A percentile compares a stretch with the other conserved stretches of the same genome.
phyloP scores from a whole-genome alignment of 345 rosid species.

The Camelina laxa region DNA sequence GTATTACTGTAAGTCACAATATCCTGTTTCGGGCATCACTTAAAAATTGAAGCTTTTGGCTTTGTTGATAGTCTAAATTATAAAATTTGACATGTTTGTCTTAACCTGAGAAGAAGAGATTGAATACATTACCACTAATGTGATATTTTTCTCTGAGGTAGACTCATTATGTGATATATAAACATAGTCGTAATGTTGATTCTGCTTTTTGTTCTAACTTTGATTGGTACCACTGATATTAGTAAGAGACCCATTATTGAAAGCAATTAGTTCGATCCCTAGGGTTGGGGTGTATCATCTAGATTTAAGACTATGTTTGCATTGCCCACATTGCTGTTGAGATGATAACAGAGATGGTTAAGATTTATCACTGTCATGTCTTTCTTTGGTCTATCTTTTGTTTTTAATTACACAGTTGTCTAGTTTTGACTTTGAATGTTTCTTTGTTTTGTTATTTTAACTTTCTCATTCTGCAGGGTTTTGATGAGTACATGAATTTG shows the following conservation, averaged over 20 bases:
- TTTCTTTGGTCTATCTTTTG: not conserved
- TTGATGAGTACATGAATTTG: conserved; percentile 96
- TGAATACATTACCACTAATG: not conserved
- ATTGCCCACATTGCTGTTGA: not conserved
- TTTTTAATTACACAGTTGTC: not conserved
- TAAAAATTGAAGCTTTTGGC: not conserved
- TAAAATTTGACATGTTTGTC: not conserved
- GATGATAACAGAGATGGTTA: not conserved
- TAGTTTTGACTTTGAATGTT: not conserved
- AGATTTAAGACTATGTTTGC: not conserved
- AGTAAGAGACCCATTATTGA: not conserved
- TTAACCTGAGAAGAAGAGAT: not conserved
- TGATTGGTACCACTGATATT: not conserved
- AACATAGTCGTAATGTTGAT: not conserved
- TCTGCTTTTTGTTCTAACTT: not conserved
- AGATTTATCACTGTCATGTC: not conserved
- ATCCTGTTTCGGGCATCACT: not conserved
- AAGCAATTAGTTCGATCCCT: not conserved
- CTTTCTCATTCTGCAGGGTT: conserved; percentile 56
- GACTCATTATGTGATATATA: not conserved
- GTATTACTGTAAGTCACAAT: conserved; percentile 40
- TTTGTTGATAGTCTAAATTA: not conserved
- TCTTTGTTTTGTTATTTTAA: not conserved
- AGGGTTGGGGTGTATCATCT: not conserved
- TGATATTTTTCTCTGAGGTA: not conserved